Conservation (phyloP, 768 basidiomycete species). For the Mycena filopes region DNA sequence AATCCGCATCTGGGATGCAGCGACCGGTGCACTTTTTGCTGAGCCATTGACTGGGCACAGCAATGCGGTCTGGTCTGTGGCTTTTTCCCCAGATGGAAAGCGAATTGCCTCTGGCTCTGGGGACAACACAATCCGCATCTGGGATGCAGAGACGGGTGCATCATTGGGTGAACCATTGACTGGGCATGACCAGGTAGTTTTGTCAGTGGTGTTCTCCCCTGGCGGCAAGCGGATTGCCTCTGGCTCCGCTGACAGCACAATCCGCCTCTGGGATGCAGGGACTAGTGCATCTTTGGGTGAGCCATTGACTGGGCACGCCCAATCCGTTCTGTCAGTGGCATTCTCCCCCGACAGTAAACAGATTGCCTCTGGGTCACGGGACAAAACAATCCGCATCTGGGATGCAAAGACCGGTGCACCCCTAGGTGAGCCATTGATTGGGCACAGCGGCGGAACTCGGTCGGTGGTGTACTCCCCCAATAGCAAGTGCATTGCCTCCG, state of each 20-base stretch:
- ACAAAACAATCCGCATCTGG: no score
- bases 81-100: constrained; percentile 7
- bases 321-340: constrained; percentile 7
- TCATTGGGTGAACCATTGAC: not conserved
- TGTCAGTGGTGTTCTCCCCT: constrained; percentile 22
- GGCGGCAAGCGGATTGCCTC: constrained; percentile 21
- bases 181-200: not conserved
- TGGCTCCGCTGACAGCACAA: constrained; percentile 16
- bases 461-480: constrained; percentile 4
- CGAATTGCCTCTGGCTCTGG: not conserved
- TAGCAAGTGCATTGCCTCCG: not conserved
- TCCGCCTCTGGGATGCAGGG: constrained; percentile 21
- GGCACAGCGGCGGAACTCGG: not conserved
- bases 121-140: constrained; percentile 8
- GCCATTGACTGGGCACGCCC: constrained; percentile 11
- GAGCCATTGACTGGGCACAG: not conserved
- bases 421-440: not conserved
- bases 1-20: no score
- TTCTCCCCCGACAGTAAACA: constrained; percentile 28
- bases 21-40: no score
- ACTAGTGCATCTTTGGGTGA: not conserved
- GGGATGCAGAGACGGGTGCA: not conserved
- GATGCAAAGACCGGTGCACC: no score
- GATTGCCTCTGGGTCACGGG: constrained; percentile 21
- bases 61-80: not conserved